Conservation (phyloP, 2,329 filamentous ascomycete genomes). For the Fusarium praegraminearum region DNA sequence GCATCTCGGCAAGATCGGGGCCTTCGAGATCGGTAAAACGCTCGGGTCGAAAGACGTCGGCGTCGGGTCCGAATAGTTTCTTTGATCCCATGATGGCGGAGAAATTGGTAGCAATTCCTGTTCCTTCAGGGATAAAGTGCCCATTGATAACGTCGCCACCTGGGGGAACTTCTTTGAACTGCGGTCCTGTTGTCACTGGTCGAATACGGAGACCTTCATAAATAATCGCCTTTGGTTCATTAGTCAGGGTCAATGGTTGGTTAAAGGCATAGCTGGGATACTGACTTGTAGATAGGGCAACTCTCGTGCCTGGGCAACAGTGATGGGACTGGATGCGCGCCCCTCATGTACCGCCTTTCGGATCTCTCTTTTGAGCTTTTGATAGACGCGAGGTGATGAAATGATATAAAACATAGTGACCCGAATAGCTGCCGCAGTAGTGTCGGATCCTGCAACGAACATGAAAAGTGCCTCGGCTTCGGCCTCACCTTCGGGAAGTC, state of each 20-base stretch:
- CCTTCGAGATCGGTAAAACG: neutral
- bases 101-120: slow-evolving; percentile 6
- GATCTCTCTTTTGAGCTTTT: slow-evolving; percentile 11
- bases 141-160: slow-evolving; percentile 6
- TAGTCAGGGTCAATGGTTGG: too few relatives aligned
- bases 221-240: neutral
- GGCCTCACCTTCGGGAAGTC: neutral
- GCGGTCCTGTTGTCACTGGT: neutral
- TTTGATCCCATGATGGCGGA: neutral
- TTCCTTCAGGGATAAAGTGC: neutral
- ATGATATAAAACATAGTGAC: slow-evolving; percentile 4
- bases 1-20: neutral
- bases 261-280: too few relatives aligned
- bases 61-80: neutral
- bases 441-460: slow-evolving; percentile 13
- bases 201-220: slow-evolving; percentile 12
- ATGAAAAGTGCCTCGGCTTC: neutral
- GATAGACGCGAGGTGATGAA: neutral
- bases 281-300: neutral
- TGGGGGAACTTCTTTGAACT: neutral
- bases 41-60: slow-evolving; percentile 7
- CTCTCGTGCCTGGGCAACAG: neutral
- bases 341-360: neutral
- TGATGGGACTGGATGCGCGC: neutral
- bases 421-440: neutral